A percentile compares a stretch with the other conserved stretches of the same genome.
Evolutionary conservation across 2,329 filamentous ascomycete species (phyloP).

Genomic region (Penicillium frequentans): DNA sequence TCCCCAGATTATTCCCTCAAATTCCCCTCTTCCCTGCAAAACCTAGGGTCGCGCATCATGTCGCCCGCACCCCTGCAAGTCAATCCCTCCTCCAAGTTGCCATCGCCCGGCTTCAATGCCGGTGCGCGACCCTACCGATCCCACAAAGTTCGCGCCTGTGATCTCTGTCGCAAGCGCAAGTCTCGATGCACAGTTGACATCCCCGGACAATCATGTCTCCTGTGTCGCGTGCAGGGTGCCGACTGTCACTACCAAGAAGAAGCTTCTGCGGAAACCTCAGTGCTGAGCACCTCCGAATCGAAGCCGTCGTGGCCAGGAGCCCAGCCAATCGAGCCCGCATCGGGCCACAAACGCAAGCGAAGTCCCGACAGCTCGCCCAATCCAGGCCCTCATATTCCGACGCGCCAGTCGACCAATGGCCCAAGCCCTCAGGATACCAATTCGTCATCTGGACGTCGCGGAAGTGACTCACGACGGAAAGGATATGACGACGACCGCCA

Average conservation of each 20-base stretch:
- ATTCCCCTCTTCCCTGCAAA: slow-evolving; percentile 5
- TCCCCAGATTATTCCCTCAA: slow-evolving; percentile 13
- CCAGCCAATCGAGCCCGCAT: slow-evolving; percentile 22
- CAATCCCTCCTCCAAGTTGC: slow-evolving; percentile 33
- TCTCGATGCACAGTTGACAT: slow-evolving; percentile 61
- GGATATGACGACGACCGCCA: slow-evolving; percentile 38
- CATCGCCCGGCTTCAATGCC: slow-evolving; percentile 40
- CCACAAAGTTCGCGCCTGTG: slow-evolving; percentile 61
- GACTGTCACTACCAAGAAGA: slow-evolving; percentile 57
- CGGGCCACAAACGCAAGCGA: slow-evolving; percentile 40
- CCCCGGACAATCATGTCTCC: slow-evolving; percentile 53
- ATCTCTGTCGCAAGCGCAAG: slow-evolving; percentile 61
- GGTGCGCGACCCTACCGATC: slow-evolving; percentile 59
- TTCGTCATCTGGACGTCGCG: slow-evolving; percentile 26
- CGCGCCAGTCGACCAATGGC: slow-evolving; percentile 23
- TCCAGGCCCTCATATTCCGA: slow-evolving; percentile 14
- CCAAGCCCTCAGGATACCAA: slow-evolving; percentile 25
- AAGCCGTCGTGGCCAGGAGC: slow-evolving; percentile 30
- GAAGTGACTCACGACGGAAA: slow-evolving; percentile 33
- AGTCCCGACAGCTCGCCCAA: slow-evolving; percentile 29
- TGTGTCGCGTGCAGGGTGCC: slow-evolving; percentile 60
- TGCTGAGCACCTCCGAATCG: slow-evolving; percentile 23
- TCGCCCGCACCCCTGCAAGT: slow-evolving; percentile 30
- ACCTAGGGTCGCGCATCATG: slow-evolving; percentile 28
- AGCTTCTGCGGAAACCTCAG: slow-evolving; percentile 24